These are phyloP conservation scores for Echria macrotheca DNA, from an alignment of 495 filamentous ascomycete species.

Conservation along the genomic window DNA sequence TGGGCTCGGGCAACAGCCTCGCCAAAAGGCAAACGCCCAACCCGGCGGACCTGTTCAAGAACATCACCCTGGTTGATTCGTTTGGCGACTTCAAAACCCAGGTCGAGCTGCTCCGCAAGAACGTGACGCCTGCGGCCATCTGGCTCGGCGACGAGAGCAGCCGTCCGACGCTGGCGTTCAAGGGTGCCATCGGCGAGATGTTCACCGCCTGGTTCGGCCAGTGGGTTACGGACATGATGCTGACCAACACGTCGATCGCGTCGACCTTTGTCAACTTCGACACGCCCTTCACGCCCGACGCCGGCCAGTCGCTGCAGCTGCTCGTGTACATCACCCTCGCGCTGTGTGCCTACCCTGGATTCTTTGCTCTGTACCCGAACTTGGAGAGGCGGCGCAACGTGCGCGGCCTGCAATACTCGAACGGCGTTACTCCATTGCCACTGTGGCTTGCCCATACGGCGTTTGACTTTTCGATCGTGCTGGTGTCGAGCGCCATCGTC, in stretches of 20 bases:
- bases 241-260: conserved; percentile 61
- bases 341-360: conserved; percentile 69
- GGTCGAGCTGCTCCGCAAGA: conserved; percentile 53
- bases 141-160: conserved; percentile 58
- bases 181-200: conserved; percentile 38
- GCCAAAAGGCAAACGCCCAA: conserved; percentile 3
- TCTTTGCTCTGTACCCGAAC: conserved; percentile 83
- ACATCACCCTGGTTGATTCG: conserved; percentile 57
- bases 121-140: conserved; percentile 69
- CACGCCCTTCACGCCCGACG: conserved; percentile 55
- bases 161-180: conserved; percentile 57
- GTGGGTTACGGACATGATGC: conserved; percentile 61
- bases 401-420: conserved; percentile 79
- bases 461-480: conserved; percentile 71
- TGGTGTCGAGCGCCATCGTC: conserved; percentile 57
- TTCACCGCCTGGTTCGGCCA: conserved; percentile 58
- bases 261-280: conserved; percentile 66
- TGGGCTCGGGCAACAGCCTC: conserved; percentile 12
- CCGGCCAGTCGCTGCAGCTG: conserved; percentile 70
- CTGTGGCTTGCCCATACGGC: conserved; percentile 72
- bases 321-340: conserved; percentile 73
- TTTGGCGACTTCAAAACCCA: conserved; percentile 62
- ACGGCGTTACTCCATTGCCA: conserved; percentile 65
- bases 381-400: conserved; percentile 71
- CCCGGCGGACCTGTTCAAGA: conserved; percentile 26